phyloP scores from a whole-genome alignment of 2,329 filamentous ascomycete species.

The Knoxdaviesia proteae region DNA sequence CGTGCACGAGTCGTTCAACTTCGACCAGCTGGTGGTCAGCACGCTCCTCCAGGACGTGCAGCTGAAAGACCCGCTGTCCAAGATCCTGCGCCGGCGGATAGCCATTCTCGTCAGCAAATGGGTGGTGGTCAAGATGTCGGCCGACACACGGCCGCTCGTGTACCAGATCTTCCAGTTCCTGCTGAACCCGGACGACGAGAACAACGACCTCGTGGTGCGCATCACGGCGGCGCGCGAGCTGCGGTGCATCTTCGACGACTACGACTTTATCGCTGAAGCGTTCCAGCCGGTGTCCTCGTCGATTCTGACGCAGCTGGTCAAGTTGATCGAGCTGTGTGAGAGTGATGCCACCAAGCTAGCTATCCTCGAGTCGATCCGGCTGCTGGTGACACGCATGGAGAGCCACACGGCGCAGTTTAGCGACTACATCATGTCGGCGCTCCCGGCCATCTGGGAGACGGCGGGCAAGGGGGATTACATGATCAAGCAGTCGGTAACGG shows the following conservation, averaged over 20 bases:
- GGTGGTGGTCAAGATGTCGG: conserved; percentile 57
- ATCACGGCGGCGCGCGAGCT: conserved; percentile 80
- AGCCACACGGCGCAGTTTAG: conserved; percentile 46
- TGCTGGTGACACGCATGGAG: conserved; percentile 65
- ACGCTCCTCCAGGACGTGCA: conserved; percentile 67
- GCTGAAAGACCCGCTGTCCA: conserved; percentile 37
- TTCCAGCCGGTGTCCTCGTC: conserved; percentile 63
- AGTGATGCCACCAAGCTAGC: conserved; percentile 78
- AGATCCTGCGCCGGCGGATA: conserved; percentile 68
- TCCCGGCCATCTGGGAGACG: conserved; percentile 69
- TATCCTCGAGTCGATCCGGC: conserved; percentile 67
- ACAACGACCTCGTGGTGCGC: conserved; percentile 80
- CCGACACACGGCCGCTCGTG: conserved; percentile 47
- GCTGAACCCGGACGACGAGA: conserved; percentile 51
- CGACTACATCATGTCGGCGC: conserved; percentile 59
- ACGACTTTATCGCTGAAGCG: conserved; percentile 51
- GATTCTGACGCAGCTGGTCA: conserved; percentile 52
- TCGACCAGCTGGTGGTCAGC: conserved; percentile 55
- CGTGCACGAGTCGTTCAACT: conserved; percentile 56
- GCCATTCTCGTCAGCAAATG: conserved; percentile 80
- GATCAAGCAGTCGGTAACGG: conserved; percentile 83
- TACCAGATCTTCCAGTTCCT: conserved; percentile 84
- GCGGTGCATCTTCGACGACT: conserved; percentile 61
- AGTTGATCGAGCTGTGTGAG: conserved; percentile 59
- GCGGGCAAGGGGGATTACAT: conserved; percentile 66